These are phyloP conservation scores for Scenedesmus sp. DNA, from an alignment of 163 green algal genomes.

Conservation along the genomic window DNA sequence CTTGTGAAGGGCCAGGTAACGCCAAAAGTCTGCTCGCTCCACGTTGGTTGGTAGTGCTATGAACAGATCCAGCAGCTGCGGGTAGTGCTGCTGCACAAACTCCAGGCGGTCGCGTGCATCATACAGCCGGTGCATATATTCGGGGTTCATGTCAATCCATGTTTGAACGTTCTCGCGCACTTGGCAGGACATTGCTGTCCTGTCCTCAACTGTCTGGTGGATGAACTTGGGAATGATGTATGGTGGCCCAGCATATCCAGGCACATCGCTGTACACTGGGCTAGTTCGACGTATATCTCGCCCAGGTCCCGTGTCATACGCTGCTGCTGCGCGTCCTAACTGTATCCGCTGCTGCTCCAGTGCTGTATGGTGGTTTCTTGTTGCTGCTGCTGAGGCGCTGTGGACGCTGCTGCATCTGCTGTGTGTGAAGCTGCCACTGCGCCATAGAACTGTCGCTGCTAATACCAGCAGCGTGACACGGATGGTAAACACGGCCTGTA, in stretches of 20 bases:
- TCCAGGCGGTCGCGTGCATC: constrained; percentile 19
- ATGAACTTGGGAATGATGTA: constrained; percentile 43
- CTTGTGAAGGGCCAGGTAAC: constrained; percentile 35
- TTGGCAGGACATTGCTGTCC: constrained; percentile 30
- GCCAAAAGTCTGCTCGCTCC: constrained; percentile 46
- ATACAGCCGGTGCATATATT: constrained; percentile 36
- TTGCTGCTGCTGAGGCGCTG: background rate
- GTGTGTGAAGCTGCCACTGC: constrained; percentile 20
- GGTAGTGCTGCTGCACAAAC: constrained; percentile 35
- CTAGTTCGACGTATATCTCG: background rate
- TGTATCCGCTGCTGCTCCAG: background rate
- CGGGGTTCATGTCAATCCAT: constrained; percentile 51
- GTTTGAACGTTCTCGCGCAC: constrained; percentile 32
- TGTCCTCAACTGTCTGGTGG: constrained; percentile 49
- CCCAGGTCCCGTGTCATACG: background rate
- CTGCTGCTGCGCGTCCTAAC: background rate
- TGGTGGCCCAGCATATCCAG: background rate
- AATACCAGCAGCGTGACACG: constrained; percentile 8
- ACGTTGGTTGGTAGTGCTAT: constrained; percentile 33
- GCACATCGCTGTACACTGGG: constrained; percentile 24
- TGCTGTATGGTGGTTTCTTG: background rate
- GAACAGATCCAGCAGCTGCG: constrained; percentile 39
- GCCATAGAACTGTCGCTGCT: background rate
- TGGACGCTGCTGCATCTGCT: background rate
- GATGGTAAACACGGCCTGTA: constrained; percentile 7